Evolutionary conservation across 1,284 basidiomycete genomes (phyloP).

Genomic region (Inonotus hispidus): DNA sequence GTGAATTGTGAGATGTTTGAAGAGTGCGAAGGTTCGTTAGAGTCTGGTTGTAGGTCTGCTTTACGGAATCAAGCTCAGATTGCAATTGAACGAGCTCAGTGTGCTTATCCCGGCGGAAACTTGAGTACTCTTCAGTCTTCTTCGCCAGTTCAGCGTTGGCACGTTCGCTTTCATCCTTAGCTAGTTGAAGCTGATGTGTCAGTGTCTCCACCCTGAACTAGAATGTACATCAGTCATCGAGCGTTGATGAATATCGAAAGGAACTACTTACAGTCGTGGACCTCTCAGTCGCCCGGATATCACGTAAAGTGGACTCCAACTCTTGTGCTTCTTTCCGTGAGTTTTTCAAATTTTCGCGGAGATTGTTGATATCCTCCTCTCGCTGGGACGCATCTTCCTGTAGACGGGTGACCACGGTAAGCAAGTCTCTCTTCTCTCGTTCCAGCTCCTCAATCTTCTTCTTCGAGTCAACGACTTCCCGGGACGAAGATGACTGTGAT

Average conservation of each 20-base stretch:
- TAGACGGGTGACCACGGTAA: slow-evolving; percentile 66
- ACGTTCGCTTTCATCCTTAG: slow-evolving; percentile 68
- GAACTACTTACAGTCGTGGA: slow-evolving; percentile 53
- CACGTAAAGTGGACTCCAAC: slow-evolving; percentile 61
- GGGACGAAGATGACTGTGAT: slow-evolving; percentile 52
- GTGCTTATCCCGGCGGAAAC: slow-evolving; percentile 67
- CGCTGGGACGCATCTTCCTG: slow-evolving; percentile 65
- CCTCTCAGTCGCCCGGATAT: slow-evolving; percentile 63
- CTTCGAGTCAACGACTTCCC: slow-evolving; percentile 53
- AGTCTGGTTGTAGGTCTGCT: slow-evolving; percentile 55
- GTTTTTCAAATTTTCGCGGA: slow-evolving; percentile 65
- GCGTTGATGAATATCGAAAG: slow-evolving; percentile 1
- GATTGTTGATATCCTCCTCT: slow-evolving; percentile 66
- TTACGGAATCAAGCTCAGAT: slow-evolving; percentile 61
- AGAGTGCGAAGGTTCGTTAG: slow-evolving; percentile 63
- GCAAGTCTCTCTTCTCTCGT: slow-evolving; percentile 74
- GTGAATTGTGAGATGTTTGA: slow-evolving; percentile 61
- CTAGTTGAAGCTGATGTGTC: slow-evolving; percentile 70
- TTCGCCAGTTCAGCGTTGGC: slow-evolving; percentile 50
- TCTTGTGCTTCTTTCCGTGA: slow-evolving; percentile 66
- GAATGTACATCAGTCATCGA: slow-evolving; percentile 8
- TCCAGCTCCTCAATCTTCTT: slow-evolving; percentile 64
- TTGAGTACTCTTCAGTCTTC: slow-evolving; percentile 70
- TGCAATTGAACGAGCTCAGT: slow-evolving; percentile 71
- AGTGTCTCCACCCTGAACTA: slow-evolving; percentile 79